Conservation (phyloP, 495 filamentous ascomycete genomes). For the Penicillium turbatum region DNA sequence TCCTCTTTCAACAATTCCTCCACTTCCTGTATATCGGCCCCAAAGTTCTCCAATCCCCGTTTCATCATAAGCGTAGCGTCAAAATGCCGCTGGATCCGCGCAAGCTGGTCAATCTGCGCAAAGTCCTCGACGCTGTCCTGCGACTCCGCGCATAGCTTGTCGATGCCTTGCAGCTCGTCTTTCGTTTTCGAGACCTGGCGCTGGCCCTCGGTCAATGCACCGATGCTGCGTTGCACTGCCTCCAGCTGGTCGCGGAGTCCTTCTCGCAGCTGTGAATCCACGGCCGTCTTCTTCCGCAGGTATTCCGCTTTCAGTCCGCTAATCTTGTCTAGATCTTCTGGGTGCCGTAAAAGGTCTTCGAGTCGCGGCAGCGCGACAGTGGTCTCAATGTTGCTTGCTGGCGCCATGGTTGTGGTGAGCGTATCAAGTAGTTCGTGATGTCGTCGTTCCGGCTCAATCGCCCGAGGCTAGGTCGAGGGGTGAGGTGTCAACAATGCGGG, state of each 20-base stretch:
- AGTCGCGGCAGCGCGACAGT: constrained; percentile 45
- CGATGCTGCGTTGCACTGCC: constrained; percentile 88
- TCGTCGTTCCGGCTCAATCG: constrained; percentile 7
- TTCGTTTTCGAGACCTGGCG: constrained; percentile 82
- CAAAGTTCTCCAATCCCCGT: constrained; percentile 78
- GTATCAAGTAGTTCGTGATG: not conserved
- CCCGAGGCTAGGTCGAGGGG: constrained; percentile 5
- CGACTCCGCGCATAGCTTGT: constrained; percentile 92
- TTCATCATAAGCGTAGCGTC: constrained; percentile 89
- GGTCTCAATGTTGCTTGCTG: constrained; percentile 33
- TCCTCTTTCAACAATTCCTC: constrained; percentile 74
- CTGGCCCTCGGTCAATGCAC: constrained; percentile 77
- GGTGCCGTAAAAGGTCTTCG: constrained; percentile 57
- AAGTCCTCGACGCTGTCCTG: constrained; percentile 97
- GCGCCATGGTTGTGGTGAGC: constrained; percentile 33
- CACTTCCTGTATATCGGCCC: constrained; percentile 65
- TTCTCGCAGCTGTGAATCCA: constrained; percentile 83
- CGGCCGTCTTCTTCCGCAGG: constrained; percentile 82
- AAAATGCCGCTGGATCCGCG: constrained; percentile 92
- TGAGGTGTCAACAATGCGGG: constrained; percentile 4
- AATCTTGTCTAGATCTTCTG: constrained; percentile 94
- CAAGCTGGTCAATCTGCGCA: constrained; percentile 89
- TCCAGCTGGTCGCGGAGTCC: constrained; percentile 87
- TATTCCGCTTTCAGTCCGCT: constrained; percentile 85
- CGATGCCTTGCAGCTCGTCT: constrained; percentile 97